Evolutionary conservation across 352 stramenopile genomes (phyloP), one percentile per base, ranked within the genome.

Genomic region (Aphanomyces euteiches): DNA sequence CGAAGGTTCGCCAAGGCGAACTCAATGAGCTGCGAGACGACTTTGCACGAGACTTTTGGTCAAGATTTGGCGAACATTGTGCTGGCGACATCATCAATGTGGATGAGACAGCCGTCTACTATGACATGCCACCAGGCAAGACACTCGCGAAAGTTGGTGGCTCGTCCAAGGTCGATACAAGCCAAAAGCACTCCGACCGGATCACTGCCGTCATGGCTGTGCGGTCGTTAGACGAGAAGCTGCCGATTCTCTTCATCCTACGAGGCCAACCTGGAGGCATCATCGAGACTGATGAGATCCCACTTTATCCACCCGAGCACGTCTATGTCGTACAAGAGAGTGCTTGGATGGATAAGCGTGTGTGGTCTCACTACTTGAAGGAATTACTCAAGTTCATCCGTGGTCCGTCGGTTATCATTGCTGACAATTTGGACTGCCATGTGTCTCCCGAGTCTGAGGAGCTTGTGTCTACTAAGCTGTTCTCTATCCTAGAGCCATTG

Each of bases 41-140:
- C 50, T 58, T 58, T 19, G 50, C n/a, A 19, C 2, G 7, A 8
- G 50, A 10, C n/a, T 58, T 58, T 19, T 58, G 50, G 50, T n/a
- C 28, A 8, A 58, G 37, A 19, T 58, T 58, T 58, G 8, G 8
- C n/a, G 28, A n/a, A 2, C 28, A n/a, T 38, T n/a, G n/a, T n/a
- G 8, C 50, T 21, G 8, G 37, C 28, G 50, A 58, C 2, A 58
- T 58, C 50, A 19, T 58, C 8, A 58, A 58, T 3, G 50, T 58
- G 8, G 50, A 58, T 34, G 50, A 58, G 2, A 58, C 50, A 19
- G 28, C 50, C 1, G 50, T 58, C n/a, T 58, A 58, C 50, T 58
- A 58, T 58, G 50, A 58, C 50, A 58, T 58, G 50, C 50, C 50
- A 34, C 50, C 50, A 21, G 37, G 7, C n/a, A 58, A 58, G n/a